Evolutionary conservation across 2,329 filamentous ascomycete species (phyloP).

Genomic region (Acrodontium crateriforme): DNA sequence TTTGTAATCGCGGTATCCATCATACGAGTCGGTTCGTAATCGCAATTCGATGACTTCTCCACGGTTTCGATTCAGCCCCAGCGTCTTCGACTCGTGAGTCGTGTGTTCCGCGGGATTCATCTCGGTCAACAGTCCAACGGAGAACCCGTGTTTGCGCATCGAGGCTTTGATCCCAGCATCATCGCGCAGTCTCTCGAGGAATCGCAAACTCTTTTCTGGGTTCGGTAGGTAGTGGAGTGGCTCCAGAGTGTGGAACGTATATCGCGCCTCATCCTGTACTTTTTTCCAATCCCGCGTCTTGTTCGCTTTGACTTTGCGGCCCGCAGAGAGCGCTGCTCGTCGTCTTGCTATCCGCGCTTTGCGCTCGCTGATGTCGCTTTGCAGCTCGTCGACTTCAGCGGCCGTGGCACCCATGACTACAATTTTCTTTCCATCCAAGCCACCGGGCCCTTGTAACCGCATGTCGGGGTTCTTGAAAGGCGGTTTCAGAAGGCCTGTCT

Average conservation of each 20-base stretch:
- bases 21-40: conserved; percentile 82
- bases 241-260: conserved; percentile 68
- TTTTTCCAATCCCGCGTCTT: conserved; percentile 32
- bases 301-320: conserved; percentile 21
- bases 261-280: conserved; percentile 46
- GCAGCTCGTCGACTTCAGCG: conserved; percentile 44
- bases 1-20: conserved; percentile 86
- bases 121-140: conserved; percentile 75
- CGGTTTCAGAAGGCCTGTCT: conserved; percentile 48
- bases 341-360: conserved; percentile 31
- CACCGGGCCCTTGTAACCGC: no score
- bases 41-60: conserved; percentile 86
- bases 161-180: conserved; percentile 74
- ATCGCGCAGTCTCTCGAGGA: conserved; percentile 61
- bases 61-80: conserved; percentile 75
- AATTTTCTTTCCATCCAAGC: conserved; percentile 37
- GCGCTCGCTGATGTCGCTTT: conserved; percentile 36
- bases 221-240: conserved; percentile 67
- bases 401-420: conserved; percentile 51
- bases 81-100: conserved; percentile 62
- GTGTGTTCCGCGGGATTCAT: conserved; percentile 87
- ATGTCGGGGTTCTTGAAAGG: conserved; percentile 46
- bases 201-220: conserved; percentile 54
- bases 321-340: conserved; percentile 25
- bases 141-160: conserved; percentile 77